Percentiles rank a stretch among this genome's conserved stretches.
Evolutionary conservation across 2,329 filamentous ascomycete species (phyloP).

Genomic region (Sordariomycetes sp.): DNA sequence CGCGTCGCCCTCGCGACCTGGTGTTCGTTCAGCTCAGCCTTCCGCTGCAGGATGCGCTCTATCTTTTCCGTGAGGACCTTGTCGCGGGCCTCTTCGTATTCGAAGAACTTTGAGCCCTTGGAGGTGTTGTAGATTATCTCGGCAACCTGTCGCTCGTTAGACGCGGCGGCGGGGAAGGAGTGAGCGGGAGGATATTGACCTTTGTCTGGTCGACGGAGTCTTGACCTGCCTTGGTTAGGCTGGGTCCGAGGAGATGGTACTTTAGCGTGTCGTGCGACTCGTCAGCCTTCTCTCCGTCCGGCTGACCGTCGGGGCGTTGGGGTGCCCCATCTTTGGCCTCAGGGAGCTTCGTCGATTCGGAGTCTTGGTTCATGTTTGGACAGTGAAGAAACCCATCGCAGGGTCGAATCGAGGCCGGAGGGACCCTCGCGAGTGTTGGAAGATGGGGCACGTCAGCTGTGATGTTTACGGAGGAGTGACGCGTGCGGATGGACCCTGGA

Average conservation of each 20-base stretch:
- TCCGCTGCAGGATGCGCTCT: constrained; percentile 61
- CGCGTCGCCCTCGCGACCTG: constrained; percentile 63
- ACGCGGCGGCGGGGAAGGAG: not conserved
- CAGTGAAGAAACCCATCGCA: not conserved
- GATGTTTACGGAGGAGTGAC: not conserved
- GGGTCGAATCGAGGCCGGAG: not conserved
- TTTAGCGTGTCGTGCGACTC: constrained; percentile 52
- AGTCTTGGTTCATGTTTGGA: not conserved
- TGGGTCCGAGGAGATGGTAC: constrained; percentile 80
- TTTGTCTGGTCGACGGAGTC: constrained; percentile 87
- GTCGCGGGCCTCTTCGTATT: constrained; percentile 75
- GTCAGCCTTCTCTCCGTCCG: not conserved
- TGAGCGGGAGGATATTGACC: constrained; percentile 22
- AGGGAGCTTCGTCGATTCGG: not conserved
- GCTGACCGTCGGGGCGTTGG: not conserved
- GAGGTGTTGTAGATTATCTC: constrained; percentile 96
- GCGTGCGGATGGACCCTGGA: not conserved
- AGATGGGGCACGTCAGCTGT: not conserved
- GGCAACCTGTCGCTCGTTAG: constrained; percentile 46
- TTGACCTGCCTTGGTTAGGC: constrained; percentile 86
- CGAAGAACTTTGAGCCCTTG: constrained; percentile 93
- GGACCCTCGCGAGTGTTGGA: not conserved
- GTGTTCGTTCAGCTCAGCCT: constrained; percentile 58
- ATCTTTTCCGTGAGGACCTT: constrained; percentile 78
- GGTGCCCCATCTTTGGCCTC: not conserved